Conservation (phyloP, 2,329 filamentous ascomycete species). For the Hypoxylon sp. region DNA sequence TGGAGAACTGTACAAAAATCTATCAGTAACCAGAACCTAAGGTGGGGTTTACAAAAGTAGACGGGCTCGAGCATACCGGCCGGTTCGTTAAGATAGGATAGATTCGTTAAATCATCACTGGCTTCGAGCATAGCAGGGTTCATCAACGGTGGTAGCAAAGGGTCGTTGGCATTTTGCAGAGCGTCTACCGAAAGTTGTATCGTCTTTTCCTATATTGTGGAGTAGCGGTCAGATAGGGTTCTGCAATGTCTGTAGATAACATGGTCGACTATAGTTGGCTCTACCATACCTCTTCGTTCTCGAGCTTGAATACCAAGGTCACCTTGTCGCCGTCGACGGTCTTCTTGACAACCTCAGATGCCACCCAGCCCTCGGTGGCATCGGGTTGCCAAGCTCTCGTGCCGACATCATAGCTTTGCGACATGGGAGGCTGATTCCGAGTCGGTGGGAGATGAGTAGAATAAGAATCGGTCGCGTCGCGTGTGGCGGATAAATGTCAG, state of each 20-base stretch:
- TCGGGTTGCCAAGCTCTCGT: conserved; percentile 99
- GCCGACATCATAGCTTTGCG: conserved; percentile 93
- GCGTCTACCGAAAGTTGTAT: conserved; percentile 80
- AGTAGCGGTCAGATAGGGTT: conserved; percentile 30
- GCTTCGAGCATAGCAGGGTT: conserved; percentile 98
- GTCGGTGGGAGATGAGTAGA: conserved; percentile 18
- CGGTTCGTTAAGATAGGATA: conserved; percentile 98
- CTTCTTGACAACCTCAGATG: conserved; percentile 92
- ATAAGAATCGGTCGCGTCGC: conserved; percentile 33
- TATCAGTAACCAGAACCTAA: conserved; percentile 36
- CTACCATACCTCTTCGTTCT: conserved; percentile 83
- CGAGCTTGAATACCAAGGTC: conserved; percentile 84
- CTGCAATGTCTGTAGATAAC: not conserved
- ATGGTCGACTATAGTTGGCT: not conserved
- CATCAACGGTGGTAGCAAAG: conserved; percentile 89
- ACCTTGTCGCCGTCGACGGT: conserved; percentile 85
- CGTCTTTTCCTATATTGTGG: conserved; percentile 70
- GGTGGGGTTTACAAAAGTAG: conserved; percentile 4
- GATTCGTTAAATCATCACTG: conserved; percentile 95
- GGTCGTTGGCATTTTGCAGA: conserved; percentile 78
- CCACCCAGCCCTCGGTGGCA: conserved; percentile 93
- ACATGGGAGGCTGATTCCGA: conserved; percentile 66
- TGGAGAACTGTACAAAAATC: conserved; percentile 75
- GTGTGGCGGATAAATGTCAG: conserved; percentile 27
- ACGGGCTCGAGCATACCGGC: conserved; percentile 68